These are phyloP conservation scores for Colletotrichum cuscutae DNA, from an alignment of 2,329 filamentous ascomycete genomes.

Conservation along the genomic window DNA sequence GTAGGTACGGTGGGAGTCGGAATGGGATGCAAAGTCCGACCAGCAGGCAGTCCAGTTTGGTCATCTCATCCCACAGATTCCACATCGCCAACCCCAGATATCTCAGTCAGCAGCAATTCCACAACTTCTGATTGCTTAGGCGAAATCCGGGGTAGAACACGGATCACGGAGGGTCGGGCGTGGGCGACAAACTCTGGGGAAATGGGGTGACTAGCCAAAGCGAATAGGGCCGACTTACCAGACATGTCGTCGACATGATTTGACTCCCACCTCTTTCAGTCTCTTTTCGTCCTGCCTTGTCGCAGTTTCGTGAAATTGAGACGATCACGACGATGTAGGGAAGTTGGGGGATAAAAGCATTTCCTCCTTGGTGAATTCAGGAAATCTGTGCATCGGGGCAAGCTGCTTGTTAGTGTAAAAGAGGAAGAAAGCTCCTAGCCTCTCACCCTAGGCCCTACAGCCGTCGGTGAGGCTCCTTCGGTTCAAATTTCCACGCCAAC, in stretches of 20 bases:
- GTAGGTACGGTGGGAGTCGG: background rate
- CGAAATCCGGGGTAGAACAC: slow-evolving; percentile 10
- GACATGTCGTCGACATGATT: slow-evolving; percentile 31
- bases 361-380: slow-evolving; percentile 15
- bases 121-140: background rate
- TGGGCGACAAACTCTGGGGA: slow-evolving; percentile 8
- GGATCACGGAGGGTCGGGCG: background rate
- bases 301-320: slow-evolving; percentile 5
- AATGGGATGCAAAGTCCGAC: background rate
- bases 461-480: background rate
- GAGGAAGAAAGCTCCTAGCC: slow-evolving; percentile 1
- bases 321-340: background rate
- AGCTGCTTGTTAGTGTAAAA: background rate
- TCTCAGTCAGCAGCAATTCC: background rate
- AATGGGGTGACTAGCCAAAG: background rate
- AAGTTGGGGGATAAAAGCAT: slow-evolving; percentile 8
- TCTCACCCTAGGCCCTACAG: background rate
- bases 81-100: slow-evolving; percentile 4
- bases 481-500: slow-evolving; percentile 13
- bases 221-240: slow-evolving; percentile 1
- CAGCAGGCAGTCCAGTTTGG: background rate
- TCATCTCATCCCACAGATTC: background rate
- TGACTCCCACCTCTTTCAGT: background rate
- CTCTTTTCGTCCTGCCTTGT: background rate
- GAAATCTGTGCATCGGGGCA: slow-evolving; percentile 18